phyloP scores from a whole-genome alignment of 75 land plant genomes.

The Pinus tabuliformis region DNA sequence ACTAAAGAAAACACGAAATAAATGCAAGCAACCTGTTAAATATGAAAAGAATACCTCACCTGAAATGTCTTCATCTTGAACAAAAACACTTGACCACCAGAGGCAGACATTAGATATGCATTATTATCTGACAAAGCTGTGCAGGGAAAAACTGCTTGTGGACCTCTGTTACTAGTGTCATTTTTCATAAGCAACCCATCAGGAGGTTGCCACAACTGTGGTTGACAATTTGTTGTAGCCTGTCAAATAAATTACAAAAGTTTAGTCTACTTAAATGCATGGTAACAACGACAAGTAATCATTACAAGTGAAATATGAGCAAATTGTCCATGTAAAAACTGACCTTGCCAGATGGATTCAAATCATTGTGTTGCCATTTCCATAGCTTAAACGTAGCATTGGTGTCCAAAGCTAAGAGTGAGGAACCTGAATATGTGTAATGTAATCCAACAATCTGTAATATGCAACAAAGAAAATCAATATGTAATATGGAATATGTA shows the following conservation, averaged over 20 bases:
- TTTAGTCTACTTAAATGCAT: not conserved
- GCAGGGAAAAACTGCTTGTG: conserved; percentile 50
- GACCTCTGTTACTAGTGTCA: conserved; percentile 39
- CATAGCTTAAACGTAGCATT: not conserved
- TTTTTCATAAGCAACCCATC: conserved; percentile 43
- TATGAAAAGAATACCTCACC: conserved; percentile 13
- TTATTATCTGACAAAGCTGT: conserved; percentile 66
- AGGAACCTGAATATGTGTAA: not conserved
- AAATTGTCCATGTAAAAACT: not conserved
- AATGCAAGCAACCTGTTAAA: not conserved
- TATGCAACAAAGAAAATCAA: not conserved
- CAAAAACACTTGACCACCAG: conserved; percentile 61
- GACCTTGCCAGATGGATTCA: not conserved
- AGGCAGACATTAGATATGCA: conserved; percentile 60
- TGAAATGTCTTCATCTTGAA: conserved; percentile 63
- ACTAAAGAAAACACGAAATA: not conserved
- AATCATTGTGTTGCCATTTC: not conserved
- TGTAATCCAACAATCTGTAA: conserved; percentile 5
- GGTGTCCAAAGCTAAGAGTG: not conserved
- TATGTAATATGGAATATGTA: too few species aligned
- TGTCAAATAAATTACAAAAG: conserved; percentile 1
- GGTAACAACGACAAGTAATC: not conserved
- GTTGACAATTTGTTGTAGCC: conserved; percentile 41
- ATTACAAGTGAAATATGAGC: not conserved
- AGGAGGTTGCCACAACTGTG: conserved; percentile 48